Base-by-base conservation (phyloP, 2,329 filamentous ascomycete genomes). In the Cercospora citrullina region DNA sequence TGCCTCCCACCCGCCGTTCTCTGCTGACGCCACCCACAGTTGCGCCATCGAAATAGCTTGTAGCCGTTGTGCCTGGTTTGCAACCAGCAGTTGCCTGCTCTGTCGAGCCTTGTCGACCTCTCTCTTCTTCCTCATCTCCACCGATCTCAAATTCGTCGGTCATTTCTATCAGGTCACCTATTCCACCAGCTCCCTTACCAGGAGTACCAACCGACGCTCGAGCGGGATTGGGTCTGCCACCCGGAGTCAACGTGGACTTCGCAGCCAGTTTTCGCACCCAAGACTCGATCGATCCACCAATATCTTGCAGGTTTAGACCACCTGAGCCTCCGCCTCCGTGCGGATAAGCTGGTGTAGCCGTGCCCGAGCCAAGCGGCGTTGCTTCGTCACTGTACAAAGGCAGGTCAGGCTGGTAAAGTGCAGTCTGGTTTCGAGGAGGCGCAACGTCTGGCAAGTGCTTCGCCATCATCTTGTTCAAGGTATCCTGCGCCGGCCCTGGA, bases 251-350 rank as follows among this genome's bases (percentile, higher is more conserved):
- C 2, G 58, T 66, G 4, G 86, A 84, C 75, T 89, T 90, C 5
- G 86, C 83, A 68, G 93, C 92, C 42, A 96, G 89, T 70, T 93
- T 92, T 68, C 94, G 86, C 68, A 98, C 84, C 93, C 95, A 99
- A 1, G 90, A 91, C 80, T 98, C 95, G 31, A 98, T 89, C 2
- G 91, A 90, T 5, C 92, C 91, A 1, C 94, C 93, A 9, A 96
- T 90, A 71, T 94, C 91, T 75, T 97, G 93, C 2, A 98, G 82
- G 7, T 84, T 81, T 23, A 84, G 69, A 18, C 78, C 77, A 26
- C 75, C 72, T 42, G 51, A 62, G 6, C 76, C 75, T 21, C 76
- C 73, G 51, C 63, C 65, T 61, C 71, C 59, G 51, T 69, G 45
- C 48, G 70, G 68, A 42, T 75, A 72, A 8, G 72, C 72, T 21